Conservation (phyloP, 1,284 basidiomycete species). For the Melampsora larici-populina region DNA sequence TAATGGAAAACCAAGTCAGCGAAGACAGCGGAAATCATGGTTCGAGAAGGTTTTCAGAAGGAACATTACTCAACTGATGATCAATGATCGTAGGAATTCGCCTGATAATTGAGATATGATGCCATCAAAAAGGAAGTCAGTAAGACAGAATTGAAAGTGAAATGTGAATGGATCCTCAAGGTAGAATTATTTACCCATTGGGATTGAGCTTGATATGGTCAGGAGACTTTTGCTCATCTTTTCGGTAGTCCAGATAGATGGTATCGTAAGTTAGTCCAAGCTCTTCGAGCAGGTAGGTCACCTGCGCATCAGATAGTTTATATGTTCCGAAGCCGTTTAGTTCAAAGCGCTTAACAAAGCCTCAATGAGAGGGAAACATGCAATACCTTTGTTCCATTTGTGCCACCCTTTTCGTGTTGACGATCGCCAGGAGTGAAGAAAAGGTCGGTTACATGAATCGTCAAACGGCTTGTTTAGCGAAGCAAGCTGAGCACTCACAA, state of each 20-base stretch:
- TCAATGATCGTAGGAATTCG: conserved; percentile 20
- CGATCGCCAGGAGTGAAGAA: no score
- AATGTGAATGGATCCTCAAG: not conserved
- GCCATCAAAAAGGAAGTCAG: no score
- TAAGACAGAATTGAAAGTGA: no score
- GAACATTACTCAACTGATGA: conserved; percentile 8
- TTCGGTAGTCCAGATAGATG: conserved; percentile 5
- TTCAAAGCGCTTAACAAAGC: no score
- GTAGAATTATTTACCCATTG: not conserved
- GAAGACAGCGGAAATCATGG: not conserved
- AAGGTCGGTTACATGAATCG: no score
- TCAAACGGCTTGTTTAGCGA: no score
- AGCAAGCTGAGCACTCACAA: no score
- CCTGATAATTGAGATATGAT: not conserved
- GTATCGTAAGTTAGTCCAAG: conserved; percentile 22
- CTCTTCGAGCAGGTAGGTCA: conserved; percentile 13
- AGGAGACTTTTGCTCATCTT: conserved; percentile 5
- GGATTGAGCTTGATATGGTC: conserved; percentile 4
- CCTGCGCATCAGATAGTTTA: no score
- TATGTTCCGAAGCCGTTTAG: no score
- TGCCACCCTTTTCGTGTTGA: not conserved
- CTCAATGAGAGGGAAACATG: not conserved
- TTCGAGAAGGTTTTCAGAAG: no score
- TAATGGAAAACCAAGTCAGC: no score
- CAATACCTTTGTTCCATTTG: conserved; percentile 16